phyloP scores from a whole-genome alignment of 441 rosid genomes.

The Euphorbia corollata region DNA sequence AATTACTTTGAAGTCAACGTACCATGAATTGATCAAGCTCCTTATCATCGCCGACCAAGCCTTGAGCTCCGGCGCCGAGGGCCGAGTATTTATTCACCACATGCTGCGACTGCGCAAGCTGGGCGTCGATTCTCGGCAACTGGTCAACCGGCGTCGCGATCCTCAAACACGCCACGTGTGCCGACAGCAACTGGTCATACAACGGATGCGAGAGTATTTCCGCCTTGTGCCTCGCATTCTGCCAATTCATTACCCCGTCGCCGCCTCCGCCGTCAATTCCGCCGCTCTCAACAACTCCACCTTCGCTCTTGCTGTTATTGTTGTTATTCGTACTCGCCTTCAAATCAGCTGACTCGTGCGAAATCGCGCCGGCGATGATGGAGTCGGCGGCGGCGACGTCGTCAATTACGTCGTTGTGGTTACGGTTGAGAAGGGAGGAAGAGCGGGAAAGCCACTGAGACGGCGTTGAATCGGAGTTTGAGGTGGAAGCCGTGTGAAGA shows the following conservation, averaged over 20 bases:
- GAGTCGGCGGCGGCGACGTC: constrained; percentile 39
- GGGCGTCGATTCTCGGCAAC: constrained; percentile 91
- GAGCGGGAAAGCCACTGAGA: constrained; percentile 65
- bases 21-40: constrained; percentile 99
- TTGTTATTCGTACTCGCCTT: constrained; percentile 21
- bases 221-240: constrained; percentile 76
- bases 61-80: constrained; percentile 48
- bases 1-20: no score
- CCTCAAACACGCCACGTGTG: constrained; percentile 87
- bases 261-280: constrained; percentile 26
- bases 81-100: constrained; percentile 87
- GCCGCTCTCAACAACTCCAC: constrained; percentile 25
- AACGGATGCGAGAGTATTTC: constrained; percentile 79
- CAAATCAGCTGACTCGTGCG: constrained; percentile 43
- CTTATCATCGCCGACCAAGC: constrained; percentile 64
- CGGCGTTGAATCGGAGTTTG: constrained; percentile 40
- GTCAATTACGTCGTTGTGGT: constrained; percentile 58
- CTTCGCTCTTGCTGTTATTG: constrained; percentile 38
- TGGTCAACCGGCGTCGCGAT: constrained; percentile 99
- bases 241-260: constrained; percentile 70
- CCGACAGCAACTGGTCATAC: constrained; percentile 85
- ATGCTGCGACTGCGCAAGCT: constrained; percentile 89
- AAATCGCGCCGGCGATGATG: constrained; percentile 35
- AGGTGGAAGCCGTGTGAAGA: constrained; percentile 47
- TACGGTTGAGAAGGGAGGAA: constrained; percentile 34